Evolutionary conservation across 805 yeast species (phyloP), one percentile per base, ranked within the genome.

Genomic region (Pichia rugopelliculosa): DNA sequence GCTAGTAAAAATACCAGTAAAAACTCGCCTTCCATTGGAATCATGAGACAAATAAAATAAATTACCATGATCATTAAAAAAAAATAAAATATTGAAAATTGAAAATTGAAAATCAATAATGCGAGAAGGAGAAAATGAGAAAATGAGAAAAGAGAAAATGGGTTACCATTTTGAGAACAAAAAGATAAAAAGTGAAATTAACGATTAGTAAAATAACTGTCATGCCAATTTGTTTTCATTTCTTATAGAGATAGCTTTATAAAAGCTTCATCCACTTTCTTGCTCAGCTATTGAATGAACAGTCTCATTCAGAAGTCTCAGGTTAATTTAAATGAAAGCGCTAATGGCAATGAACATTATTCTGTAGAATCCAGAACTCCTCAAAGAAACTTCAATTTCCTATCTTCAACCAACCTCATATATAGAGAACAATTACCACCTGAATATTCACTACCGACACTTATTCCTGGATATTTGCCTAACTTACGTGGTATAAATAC

Each of bases 401-500:
- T 54, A 38, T 36, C 58, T 9, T 55, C 56, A 11, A 42, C 38
- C 7, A 40, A 53, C 18, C 47, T 49, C n/a, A 8, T 51, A 4
- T 36, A 34, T 10, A 45, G 47, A 13, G 42, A 52, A 18, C 52
- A 54, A 34, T 34, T 55, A 7, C 55, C 59, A 2, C 45, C 45
- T 7, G 48, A 49, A 37, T 55, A 54, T 36, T 45, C 42, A 6
- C 25, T 52, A 5, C 61, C 62, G 12, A 53, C 56, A 4, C 40
- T 59, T n/a, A 48, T 59, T 15, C 53, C 51, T 10, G 51, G 45
- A 20, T 42, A 53, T 17, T 45, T 48, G 22, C 43, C 54, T 4
- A 57, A 58, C 23, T 37, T 55, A 7, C 42, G 64, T 22, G 51
- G 46, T 4, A 15, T 54, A 21, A 57, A 62, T 39, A 55, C 56